Evolutionary conservation across 108 stramenopile genomes (phyloP), one percentile per base, ranked within the genome.

Genomic region (Nannochloropsis oceanica): DNA sequence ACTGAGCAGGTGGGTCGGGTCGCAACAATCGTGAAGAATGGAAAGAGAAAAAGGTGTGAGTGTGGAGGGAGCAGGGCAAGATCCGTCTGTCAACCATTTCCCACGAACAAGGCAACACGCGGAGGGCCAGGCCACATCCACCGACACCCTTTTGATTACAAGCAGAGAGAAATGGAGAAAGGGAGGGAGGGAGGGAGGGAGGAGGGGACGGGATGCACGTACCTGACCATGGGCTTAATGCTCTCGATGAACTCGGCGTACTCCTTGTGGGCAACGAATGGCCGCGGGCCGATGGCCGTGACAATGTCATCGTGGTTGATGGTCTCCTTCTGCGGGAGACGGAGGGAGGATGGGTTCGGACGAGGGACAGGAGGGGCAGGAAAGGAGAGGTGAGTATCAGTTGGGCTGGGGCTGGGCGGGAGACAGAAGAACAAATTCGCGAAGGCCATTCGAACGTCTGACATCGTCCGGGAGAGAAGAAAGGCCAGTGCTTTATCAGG

Each of bases 271-370:
- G 93, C 92, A 82, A 82, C 87, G 89, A 96, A 99, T 12, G 96
- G 97, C 22, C 98, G 93, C n/a, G 89, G 88, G 26, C 98, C 98
- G 86, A 99, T 94, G 42, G 93, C 81, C 44, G 94, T 91, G 34
- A 95, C 92, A 79, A 98, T 92, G 90, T 97, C 96, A 85, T 96
- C 95, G 86, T 97, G 96, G 73, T 94, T 96, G 85, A 98, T 96
- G 22, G 97, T 98, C 92, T 98, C 97, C 90, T 96, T 95, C 89
- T 81, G 26, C 80, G 26, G 12, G 42, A 8, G 82, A 43, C 43
- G 80, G 14, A 14, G 25, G 81, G 20, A 34, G 42, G 82, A 43
- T 12, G 42, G 42, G 14, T n/a, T n/a, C n/a, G n/a, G 26, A 13
- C 24, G 46, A 25, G 43, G 25, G 27, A 13, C 82, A 83, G 42